Conservation (phyloP, 2,329 filamentous ascomycete genomes). For the Stagonosporopsis chrysanthemi region DNA sequence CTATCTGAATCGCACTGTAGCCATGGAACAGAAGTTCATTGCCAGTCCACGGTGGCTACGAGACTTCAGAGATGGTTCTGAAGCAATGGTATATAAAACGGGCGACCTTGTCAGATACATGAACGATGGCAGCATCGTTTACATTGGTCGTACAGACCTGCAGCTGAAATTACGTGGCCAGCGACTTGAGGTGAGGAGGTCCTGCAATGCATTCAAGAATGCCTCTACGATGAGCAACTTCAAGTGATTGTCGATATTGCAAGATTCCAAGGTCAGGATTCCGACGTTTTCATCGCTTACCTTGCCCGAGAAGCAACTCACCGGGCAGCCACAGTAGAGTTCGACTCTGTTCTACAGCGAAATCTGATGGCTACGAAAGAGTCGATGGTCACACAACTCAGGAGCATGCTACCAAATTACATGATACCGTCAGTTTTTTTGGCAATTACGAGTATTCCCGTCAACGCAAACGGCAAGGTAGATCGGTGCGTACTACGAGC, state of each 20-base stretch:
- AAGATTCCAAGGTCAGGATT: too few relatives aligned
- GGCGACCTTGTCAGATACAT: conserved; percentile 55
- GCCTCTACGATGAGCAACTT: not conserved
- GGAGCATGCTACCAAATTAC: conserved; percentile 1
- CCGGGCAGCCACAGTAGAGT: too few relatives aligned
- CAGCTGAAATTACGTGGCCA: conserved; percentile 42
- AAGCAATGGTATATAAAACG: conserved; percentile 7
- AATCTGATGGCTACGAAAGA: too few relatives aligned
- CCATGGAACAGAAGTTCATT: not conserved
- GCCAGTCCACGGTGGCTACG: not conserved
- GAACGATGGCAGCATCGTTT: conserved; percentile 33
- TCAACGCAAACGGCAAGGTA: conserved; percentile 5
- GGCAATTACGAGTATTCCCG: conserved; percentile 1
- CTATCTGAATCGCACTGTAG: conserved; percentile 20
- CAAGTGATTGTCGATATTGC: conserved; percentile 5
- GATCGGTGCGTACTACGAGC: conserved; percentile 1
- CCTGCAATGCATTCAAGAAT: not conserved
- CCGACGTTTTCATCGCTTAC: too few relatives aligned
- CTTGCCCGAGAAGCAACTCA: too few relatives aligned
- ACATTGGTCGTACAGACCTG: conserved; percentile 30
- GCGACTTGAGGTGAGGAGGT: conserved; percentile 32
- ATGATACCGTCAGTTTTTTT: conserved; percentile 11
- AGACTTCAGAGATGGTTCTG: not conserved
- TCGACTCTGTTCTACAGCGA: too few relatives aligned
- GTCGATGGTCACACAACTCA: not conserved